These are phyloP conservation scores for Whalleya microplaca DNA, from an alignment of 2,329 filamentous ascomycete genomes.

Conservation along the genomic window DNA sequence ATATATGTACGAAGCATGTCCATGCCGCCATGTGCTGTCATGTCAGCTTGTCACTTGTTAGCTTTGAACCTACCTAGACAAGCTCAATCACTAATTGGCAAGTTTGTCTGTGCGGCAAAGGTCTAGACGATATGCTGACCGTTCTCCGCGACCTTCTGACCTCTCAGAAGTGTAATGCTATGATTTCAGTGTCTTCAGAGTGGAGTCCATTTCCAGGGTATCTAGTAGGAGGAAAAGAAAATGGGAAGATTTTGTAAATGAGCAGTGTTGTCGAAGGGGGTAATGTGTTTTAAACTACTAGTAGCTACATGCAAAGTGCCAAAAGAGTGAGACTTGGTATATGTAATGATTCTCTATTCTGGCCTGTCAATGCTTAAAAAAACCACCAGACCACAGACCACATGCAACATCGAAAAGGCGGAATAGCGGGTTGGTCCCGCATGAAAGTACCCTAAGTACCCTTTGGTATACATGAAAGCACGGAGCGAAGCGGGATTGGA, in stretches of 20 bases:
- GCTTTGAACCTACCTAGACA: too few species aligned
- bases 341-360: too few species aligned
- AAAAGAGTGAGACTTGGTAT: too few species aligned
- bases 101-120: background rate
- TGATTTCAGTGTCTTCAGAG: background rate
- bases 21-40: background rate
- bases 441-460: too few species aligned
- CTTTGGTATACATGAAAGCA: too few species aligned
- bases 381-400: too few species aligned
- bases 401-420: too few species aligned
- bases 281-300: background rate
- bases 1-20: background rate
- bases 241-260: background rate
- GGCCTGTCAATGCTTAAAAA: background rate
- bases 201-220: background rate
- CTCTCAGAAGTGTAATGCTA: background rate
- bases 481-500: too few species aligned
- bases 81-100: too few species aligned
- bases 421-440: too few species aligned
- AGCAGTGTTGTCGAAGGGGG: background rate
- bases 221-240: background rate
- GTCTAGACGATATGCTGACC: background rate
- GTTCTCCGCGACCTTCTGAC: background rate
- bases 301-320: background rate
- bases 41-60: background rate